A percentile compares a stretch with the other conserved stretches of the same genome.
These are phyloP conservation scores for Rhizophagus clarus DNA, from an alignment of 192 early-diverging fungal genomes.

Conservation along the genomic window DNA sequence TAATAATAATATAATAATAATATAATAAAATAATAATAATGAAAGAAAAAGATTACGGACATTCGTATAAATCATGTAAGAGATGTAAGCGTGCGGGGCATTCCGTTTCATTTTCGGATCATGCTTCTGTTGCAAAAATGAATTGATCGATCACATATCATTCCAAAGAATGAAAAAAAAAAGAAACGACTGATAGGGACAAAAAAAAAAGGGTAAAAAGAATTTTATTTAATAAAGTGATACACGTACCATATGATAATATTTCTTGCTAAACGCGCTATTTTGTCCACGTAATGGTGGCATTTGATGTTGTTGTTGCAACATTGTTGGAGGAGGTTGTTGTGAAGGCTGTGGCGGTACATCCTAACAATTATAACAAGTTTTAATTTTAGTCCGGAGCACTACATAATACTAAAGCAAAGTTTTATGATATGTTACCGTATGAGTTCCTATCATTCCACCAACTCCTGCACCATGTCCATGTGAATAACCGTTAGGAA, in stretches of 20 bases:
- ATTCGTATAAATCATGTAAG: conserved; percentile 55
- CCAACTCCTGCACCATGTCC: neutral
- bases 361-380: neutral
- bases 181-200: neutral
- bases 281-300: neutral
- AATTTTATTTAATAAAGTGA: neutral
- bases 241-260: conserved; percentile 31
- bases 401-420: no score
- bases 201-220: neutral
- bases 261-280: conserved; percentile 17
- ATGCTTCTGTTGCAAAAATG: conserved; percentile 42
- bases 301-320: neutral
- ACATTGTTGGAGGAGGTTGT: neutral
- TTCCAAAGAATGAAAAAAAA: neutral
- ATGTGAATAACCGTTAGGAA: neutral
- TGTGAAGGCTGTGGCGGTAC: neutral
- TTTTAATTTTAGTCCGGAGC: no score
- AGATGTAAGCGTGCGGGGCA: conserved; percentile 52
- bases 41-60: conserved; percentile 17
- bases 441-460: neutral
- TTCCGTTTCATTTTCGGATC: conserved; percentile 53
- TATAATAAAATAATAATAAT: no score
- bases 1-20: no score
- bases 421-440: neutral
- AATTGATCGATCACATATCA: conserved; percentile 28